Evolutionary conservation across 148 eudicot genomes (phyloP), one percentile per base, ranked within the genome.

Genomic region (Limonium bicolor): DNA sequence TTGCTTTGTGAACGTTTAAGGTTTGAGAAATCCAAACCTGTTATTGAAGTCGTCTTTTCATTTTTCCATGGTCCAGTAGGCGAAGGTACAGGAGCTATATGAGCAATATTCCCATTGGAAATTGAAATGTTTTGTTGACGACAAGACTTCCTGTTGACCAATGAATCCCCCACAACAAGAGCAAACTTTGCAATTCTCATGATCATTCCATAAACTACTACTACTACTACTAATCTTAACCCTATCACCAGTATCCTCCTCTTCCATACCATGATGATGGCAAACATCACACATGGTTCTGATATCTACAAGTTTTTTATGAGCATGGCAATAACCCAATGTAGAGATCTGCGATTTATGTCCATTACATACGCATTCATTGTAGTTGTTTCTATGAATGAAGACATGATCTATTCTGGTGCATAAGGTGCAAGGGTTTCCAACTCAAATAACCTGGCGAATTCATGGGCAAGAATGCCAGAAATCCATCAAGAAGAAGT

Each of bases 311-410:
- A 87, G 69, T 37, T 72, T 79, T 36, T 74, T 53, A 53, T 87
- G 96, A 33, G 79, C 66, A 48, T 82, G 90, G 56, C 96, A 87
- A 58, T 79, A 87, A 1, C 94, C 96, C n/a, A 87, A 69, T 36
- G 96, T 72, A 3, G 96, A 87, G 4, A 87, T 61, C 23, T 74
- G 76, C 62, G 51, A 71, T 63, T 82, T 87, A 62, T 87, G 96
- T 19, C 39, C 66, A 41, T 79, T 90, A 51, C 96, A 87, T 7
- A 87, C 67, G 5, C 80, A 58, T 0, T 76, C 74, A 20, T 87
- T 82, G 60, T 82, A 70, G 53, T 59, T 67, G 39, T 64, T 71
- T n/a, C 58, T 59, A 0, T 71, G 40, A 50, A 45, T 53, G 16
- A 82, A 41, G 21, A 76, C 47, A 39, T 82, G 94, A 59, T 87